A percentile compares a stretch with the other conserved stretches of the same genome.
Evolutionary conservation across 2,329 filamentous ascomycete species (phyloP).

Genomic region (Aspergillus piperis): DNA sequence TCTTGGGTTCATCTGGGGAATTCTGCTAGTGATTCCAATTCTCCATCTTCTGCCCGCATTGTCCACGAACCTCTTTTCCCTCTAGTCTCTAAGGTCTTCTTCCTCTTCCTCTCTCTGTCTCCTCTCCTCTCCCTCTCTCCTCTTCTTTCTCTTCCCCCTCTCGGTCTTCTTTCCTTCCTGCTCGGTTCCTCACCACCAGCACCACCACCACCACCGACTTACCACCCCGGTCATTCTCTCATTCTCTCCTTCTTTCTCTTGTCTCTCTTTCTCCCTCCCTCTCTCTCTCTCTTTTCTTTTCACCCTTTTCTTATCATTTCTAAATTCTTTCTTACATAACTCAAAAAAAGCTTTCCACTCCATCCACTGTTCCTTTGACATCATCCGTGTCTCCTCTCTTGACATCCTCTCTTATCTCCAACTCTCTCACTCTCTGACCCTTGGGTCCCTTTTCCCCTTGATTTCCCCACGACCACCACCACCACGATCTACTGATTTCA

Average conservation of each 20-base stretch:
- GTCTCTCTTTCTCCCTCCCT: no score
- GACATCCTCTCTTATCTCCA: background rate
- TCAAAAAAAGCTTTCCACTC: no score
- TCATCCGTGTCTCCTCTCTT: no score
- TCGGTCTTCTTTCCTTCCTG: background rate
- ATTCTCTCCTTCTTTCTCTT: no score
- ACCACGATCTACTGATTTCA: background rate
- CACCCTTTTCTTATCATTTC: conserved; percentile 3
- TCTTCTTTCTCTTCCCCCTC: conserved; percentile 10
- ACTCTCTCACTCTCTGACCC: background rate
- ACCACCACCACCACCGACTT: background rate
- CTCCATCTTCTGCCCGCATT: background rate
- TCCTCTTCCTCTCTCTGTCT: conserved; percentile 3
- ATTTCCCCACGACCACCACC: background rate
- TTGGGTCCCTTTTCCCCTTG: background rate
- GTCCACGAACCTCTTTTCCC: background rate
- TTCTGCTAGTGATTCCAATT: background rate
- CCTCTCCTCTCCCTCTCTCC: conserved; percentile 4
- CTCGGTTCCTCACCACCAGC: background rate
- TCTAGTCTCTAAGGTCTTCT: conserved; percentile 13
- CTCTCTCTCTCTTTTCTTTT: background rate
- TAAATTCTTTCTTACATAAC: no score
- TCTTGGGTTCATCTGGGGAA: background rate
- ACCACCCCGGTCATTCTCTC: no score
- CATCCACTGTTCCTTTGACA: no score